Percentiles rank a stretch among this genome's conserved stretches.
These are phyloP conservation scores for Podospora fimiseda DNA, from an alignment of 495 filamentous ascomycete species.

Conservation along the genomic window DNA sequence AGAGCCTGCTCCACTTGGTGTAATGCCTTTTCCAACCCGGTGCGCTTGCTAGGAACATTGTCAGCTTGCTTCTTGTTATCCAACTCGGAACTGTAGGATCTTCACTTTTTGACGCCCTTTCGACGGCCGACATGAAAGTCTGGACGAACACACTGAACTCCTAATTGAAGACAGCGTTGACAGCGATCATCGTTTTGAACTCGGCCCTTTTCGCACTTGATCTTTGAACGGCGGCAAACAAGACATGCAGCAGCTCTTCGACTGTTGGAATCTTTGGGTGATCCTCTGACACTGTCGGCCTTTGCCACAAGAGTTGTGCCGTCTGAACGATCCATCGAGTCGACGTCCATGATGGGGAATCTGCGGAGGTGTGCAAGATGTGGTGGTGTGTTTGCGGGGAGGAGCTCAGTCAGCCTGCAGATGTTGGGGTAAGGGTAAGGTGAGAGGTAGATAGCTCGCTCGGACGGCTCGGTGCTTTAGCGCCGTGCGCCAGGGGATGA, in stretches of 20 bases:
- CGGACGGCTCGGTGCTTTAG: background rate
- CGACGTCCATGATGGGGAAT: slow-evolving; percentile 6
- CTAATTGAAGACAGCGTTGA: slow-evolving; percentile 54
- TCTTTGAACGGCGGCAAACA: slow-evolving; percentile 61
- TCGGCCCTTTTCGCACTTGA: slow-evolving; percentile 53
- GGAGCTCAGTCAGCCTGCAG: slow-evolving; percentile 8
- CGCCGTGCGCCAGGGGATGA: background rate
- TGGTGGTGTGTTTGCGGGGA: slow-evolving; percentile 8
- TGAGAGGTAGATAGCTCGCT: too few species aligned
- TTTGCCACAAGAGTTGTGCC: slow-evolving; percentile 1
- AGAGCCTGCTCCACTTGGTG: slow-evolving; percentile 69
- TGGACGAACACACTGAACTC: slow-evolving; percentile 57
- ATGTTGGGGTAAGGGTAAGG: slow-evolving; percentile 13
- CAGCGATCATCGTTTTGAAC: slow-evolving; percentile 44
- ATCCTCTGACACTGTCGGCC: slow-evolving; percentile 13
- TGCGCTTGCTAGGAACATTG: slow-evolving; percentile 53
- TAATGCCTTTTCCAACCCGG: slow-evolving; percentile 64
- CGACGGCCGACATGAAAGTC: slow-evolving; percentile 64
- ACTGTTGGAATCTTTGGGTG: slow-evolving; percentile 23
- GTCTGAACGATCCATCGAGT: slow-evolving; percentile 13
- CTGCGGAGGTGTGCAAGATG: slow-evolving; percentile 5
- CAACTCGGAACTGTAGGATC: slow-evolving; percentile 5
- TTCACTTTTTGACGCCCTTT: slow-evolving; percentile 70
- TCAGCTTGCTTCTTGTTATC: slow-evolving; percentile 3
- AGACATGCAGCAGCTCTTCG: slow-evolving; percentile 53